Evolutionary conservation across 176 grass and related monocot species (phyloP).

Genomic region (Calamus simplicifolius): DNA sequence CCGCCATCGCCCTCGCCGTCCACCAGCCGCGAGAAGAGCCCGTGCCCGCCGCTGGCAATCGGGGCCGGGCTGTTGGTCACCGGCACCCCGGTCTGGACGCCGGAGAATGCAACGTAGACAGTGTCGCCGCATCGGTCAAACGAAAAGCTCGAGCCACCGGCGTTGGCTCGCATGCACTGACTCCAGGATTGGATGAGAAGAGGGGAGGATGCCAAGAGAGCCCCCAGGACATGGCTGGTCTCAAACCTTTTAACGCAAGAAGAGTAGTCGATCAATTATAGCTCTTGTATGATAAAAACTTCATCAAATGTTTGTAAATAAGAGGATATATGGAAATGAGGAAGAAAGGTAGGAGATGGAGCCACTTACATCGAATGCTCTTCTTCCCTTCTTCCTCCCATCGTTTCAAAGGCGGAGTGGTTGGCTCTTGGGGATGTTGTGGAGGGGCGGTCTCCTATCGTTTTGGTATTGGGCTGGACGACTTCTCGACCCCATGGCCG

Average conservation of each 20-base stretch:
- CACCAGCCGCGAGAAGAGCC: slow-evolving; percentile 54
- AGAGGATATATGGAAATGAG: too few relatives aligned
- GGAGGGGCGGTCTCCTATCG: too few relatives aligned
- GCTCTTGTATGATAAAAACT: too few relatives aligned
- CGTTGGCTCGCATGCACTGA: slow-evolving; percentile 37
- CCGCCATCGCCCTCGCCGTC: slow-evolving; percentile 23
- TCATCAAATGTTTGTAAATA: too few relatives aligned
- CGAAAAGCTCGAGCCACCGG: slow-evolving; percentile 25
- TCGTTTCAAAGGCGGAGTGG: too few relatives aligned
- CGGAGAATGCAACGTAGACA: slow-evolving; percentile 64
- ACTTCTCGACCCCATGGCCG: too few relatives aligned
- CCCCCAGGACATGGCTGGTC: slow-evolving; percentile 87
- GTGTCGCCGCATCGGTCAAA: slow-evolving; percentile 22
- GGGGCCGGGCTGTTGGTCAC: slow-evolving; percentile 22
- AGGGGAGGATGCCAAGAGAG: slow-evolving; percentile 75
- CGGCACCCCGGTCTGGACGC: slow-evolving; percentile 28
- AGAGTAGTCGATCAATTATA: slow-evolving; percentile 2
- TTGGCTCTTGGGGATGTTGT: too few relatives aligned
- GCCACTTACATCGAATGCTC: slow-evolving; percentile 63
- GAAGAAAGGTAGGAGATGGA: neutral
- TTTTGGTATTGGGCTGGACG: too few relatives aligned
- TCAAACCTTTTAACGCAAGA: slow-evolving; percentile 49
- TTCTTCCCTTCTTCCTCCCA: slow-evolving; percentile 25
- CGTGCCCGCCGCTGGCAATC: slow-evolving; percentile 4
- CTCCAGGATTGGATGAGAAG: slow-evolving; percentile 75